Evolutionary conservation across 2,329 filamentous ascomycete genomes (phyloP).

Genomic region (Pseudodiploospora longispora): DNA sequence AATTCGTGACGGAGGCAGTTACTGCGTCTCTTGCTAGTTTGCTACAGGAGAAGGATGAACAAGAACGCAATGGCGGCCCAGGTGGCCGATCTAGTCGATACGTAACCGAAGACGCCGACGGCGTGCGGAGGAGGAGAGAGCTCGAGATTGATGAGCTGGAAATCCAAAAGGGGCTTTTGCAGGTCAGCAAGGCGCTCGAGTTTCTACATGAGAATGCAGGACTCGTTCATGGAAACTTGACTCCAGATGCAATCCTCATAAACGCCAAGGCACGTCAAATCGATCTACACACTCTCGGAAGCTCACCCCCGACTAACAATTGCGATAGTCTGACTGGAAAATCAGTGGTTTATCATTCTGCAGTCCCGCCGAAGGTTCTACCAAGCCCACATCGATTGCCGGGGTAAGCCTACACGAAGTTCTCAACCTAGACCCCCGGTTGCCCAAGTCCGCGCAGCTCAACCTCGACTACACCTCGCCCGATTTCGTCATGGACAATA

Average conservation of each 20-base stretch:
- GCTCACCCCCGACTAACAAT: constrained; percentile 18
- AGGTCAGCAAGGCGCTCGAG: constrained; percentile 88
- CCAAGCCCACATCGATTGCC: constrained; percentile 64
- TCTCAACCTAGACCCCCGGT: constrained; percentile 73
- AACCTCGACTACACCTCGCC: constrained; percentile 91
- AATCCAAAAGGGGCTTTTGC: constrained; percentile 90
- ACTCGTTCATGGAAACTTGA: constrained; percentile 88
- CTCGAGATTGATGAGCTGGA: constrained; percentile 94
- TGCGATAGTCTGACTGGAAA: constrained; percentile 82
- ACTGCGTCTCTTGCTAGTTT: constrained; percentile 80
- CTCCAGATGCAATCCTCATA: constrained; percentile 85
- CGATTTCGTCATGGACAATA: constrained; percentile 88
- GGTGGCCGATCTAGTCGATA: constrained; percentile 69
- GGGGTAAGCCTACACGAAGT: constrained; percentile 78
- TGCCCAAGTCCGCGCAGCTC: constrained; percentile 77
- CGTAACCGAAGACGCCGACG: constrained; percentile 71
- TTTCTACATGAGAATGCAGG: constrained; percentile 94
- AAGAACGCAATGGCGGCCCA: constrained; percentile 62
- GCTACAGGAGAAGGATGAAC: constrained; percentile 80
- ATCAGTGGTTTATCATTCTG: constrained; percentile 90
- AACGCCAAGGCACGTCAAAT: constrained; percentile 68
- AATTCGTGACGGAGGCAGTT: constrained; percentile 91
- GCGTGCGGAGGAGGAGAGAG: constrained; percentile 64
- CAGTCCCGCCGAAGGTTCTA: constrained; percentile 68
- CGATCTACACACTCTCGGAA: not conserved